These are phyloP conservation scores for Mycena metata DNA, from an alignment of 768 basidiomycete species.

Conservation along the genomic window DNA sequence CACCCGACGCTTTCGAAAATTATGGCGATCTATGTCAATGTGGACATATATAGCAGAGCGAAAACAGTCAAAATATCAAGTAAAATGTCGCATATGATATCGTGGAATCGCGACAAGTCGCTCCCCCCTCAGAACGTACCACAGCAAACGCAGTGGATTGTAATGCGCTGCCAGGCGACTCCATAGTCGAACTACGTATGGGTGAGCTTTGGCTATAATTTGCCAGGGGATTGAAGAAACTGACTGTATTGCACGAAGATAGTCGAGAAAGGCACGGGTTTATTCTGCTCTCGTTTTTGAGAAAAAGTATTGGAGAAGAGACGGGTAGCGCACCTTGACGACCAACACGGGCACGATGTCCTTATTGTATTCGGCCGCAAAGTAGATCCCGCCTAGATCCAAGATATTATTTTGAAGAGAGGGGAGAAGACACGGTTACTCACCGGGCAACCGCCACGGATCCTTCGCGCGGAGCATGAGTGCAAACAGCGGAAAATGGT, in stretches of 20 bases:
- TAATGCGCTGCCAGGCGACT: constrained; percentile 66
- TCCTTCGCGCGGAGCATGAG: constrained; percentile 89
- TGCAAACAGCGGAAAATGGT: constrained; percentile 93
- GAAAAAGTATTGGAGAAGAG: neutral
- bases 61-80: neutral
- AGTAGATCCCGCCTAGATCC: constrained; percentile 50
- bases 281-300: constrained; percentile 54
- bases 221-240: constrained; percentile 34
- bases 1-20: too few relatives aligned
- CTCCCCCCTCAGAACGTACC: constrained; percentile 61
- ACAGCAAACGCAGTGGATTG: constrained; percentile 68
- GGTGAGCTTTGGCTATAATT: neutral
- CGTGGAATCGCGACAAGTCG: constrained; percentile 64
- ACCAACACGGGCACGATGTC: constrained; percentile 43
- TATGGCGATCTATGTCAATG: too few relatives aligned
- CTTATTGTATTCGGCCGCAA: constrained; percentile 46
- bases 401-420: neutral
- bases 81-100: constrained; percentile 22
- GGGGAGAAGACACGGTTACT: constrained; percentile 17
- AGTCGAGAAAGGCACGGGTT: constrained; percentile 62
- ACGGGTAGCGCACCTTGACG: constrained; percentile 47
- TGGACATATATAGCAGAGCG: too few relatives aligned
- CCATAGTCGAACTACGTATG: constrained; percentile 61
- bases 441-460: constrained; percentile 85
- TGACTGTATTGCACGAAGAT: constrained; percentile 74